Base-by-base conservation (phyloP, 2,329 filamentous ascomycete genomes). In the Aspergillus candidus region DNA sequence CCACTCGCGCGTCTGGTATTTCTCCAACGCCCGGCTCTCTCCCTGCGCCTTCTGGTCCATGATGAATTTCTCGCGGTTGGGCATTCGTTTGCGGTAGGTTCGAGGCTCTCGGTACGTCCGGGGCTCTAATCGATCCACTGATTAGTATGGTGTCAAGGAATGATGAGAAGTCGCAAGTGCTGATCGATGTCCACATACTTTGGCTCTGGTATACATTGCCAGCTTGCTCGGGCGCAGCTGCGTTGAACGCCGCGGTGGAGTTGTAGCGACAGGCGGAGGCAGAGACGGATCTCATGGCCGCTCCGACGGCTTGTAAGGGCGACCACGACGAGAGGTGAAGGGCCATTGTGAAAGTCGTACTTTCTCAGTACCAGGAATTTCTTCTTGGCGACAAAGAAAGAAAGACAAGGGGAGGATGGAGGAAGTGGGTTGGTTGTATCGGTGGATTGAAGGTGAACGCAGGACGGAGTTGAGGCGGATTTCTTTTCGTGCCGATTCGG, bases 1-100 rank as follows among this genome's bases (percentile, higher is more conserved):
- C 84, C 86, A 97, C 33, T 77, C 75, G 38, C 90, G 82, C 31
- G 79, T 76, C 67, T 68, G 62, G 31, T 65, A 67, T 50, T 50
- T 63, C 46, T 72, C 65, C 35, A 73, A 52, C 4, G 56, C 54
- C 41, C 58, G 57, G 41, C 63, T 67, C 47, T 72, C 68, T 33
- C 57, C 55, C 41, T 61, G 61, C 8, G 56, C 47, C 47, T 60
- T 63, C 47, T 68, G 63, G 29, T 69, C 60, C 48, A 66, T 59
- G 14, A 68, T 51, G 38, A 66, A 60, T 48, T 51, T 57, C 36
- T 58, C 46, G 44, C 65, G 63, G 49, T 59, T 63, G 4, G 57
- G 58, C 46, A 58, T 41, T 29, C 53, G 55, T 46, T 60, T 60
- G 31, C 54, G 55, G 37, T 49, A 51, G 34, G 50, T 43, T 10